Evolutionary conservation across 1,139 yeast species (phyloP).

Genomic region (Geotrichum bryndzae): DNA sequence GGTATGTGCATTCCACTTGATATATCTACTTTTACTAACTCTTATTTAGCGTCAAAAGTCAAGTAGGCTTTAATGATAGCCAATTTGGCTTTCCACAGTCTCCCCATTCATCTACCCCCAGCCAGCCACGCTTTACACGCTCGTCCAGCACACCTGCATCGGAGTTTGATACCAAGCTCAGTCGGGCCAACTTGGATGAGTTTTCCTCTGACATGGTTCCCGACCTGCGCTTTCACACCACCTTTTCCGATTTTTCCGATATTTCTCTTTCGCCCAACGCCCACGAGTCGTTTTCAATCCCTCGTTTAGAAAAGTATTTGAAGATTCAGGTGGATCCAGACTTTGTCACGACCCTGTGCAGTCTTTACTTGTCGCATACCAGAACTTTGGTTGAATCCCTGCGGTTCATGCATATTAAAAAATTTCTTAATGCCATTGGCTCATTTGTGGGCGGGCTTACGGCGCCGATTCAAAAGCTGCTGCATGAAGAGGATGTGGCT

Average conservation of each 20-base stretch:
- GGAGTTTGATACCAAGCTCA: too few species aligned
- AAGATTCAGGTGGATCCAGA: constrained; percentile 50
- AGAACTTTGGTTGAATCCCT: constrained; percentile 57
- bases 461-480: constrained; percentile 57
- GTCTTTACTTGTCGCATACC: constrained; percentile 59
- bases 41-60: too few species aligned
- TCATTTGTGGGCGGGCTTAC: constrained; percentile 58
- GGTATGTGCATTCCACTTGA: too few species aligned
- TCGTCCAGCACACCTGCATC: too few species aligned
- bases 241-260: constrained; percentile 19
- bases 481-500: constrained; percentile 45
- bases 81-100: too few species aligned
- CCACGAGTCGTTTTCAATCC: constrained; percentile 39
- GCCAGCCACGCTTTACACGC: too few species aligned
- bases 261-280: constrained; percentile 23
- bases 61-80: too few species aligned
- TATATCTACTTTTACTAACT: too few species aligned
- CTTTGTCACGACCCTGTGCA: constrained; percentile 54
- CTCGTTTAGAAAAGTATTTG: constrained; percentile 48
- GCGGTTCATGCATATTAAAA: constrained; percentile 61
- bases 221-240: background rate
- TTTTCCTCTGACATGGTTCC: too few species aligned
- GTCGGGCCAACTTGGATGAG: too few species aligned
- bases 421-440: constrained; percentile 48
- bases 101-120: too few species aligned